Base-by-base conservation (phyloP, 208 protist genomes). In the Wallacemonas rigidus region DNA sequence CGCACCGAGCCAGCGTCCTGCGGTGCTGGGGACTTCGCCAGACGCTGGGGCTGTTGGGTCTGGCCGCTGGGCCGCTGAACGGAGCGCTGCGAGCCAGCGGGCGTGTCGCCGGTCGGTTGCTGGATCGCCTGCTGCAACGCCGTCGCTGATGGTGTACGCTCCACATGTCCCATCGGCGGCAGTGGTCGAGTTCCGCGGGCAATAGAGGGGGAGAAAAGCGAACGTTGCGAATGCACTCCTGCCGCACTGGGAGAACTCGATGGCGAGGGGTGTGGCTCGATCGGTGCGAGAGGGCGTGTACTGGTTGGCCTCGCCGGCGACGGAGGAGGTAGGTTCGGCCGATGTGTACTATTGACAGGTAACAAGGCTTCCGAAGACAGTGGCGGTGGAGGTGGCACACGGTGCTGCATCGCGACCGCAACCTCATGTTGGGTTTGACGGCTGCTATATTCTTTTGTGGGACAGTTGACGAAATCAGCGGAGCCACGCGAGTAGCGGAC, bases 301-400 rank as follows among this genome's bases (percentile, higher is more conserved):
- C 36, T 45, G 6, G 17, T 12, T 5, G 36, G 38, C 5, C 57
- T 44, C 11, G 36, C 38, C 1, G 57, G 57, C 1, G 57, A 63
- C 7, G 38, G 57, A 7, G 57, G 57, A 5, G 57, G 57, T 9
- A 63, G 57, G 9, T 44, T 63, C 9, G 53, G 26, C 9, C 53
- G 53, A 7, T n/a, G 1, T n/a, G 53, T 36, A 7, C 53, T n/a
- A 7, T 58, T 58, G 53, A 1, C 53, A 7, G 53, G 53, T n/a
- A 36, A 7, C 53, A 58, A 36, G 9, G 11, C 57, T 5, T 44
- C 0, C 9, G 57, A n/a, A 5, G 17, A 44, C 17, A 63, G n/a
- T 8, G 36, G 57, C 57, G 57, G 57, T n/a, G 57, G 57, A 5
- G 57, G 57, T 44, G 57, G 57, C 57, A 63, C 57, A 44, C 57